Base-by-base conservation (phyloP, 805 yeast species). In the Sugiyamaella marilandica region DNA sequence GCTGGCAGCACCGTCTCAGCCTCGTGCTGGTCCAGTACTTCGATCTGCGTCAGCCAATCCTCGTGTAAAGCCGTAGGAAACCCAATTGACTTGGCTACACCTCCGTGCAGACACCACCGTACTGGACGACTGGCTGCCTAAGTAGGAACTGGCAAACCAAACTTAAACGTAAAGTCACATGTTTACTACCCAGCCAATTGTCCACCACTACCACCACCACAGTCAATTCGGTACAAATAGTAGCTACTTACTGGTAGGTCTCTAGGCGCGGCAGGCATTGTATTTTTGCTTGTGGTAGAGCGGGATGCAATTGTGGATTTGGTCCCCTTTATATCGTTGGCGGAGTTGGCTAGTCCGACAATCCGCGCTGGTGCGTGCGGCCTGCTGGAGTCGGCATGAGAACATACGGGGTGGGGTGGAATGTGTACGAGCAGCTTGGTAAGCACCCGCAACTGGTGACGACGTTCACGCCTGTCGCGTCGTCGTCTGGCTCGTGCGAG, bases 1-100 rank as follows among this genome's bases (percentile, higher is more conserved):
- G 55, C 57, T 2, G 60, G 55, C 37, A 65, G 59, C 35, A 62
- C 54, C 49, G 59, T 54, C 9, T 59, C 59, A 45, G 53, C 54
- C 43, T 64, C 68, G 44, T 64, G 68, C 51, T 57, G 47, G 51
- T 58, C 62, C 16, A 64, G 50, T 5, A 26, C 56, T n/a, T 45
- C 55, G 19, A 61, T 50, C 57, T 56, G 33, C 8, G 46, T 43
- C 26, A 43, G 46, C 39, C 18, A 34, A 34, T 9, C 14, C 39
- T 24, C 29, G 3, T 7, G n/a, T n/a, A n/a, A n/a, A n/a, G n/a
- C n/a, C n/a, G n/a, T n/a, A n/a, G n/a, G n/a, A 24, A 24, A 7
- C 29, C 29, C 29, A 24, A 24, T 24, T 24, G 29, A 24, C 29
- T 24, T 3, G 7, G 7, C 29, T 7, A 24, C 29, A 7, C 7